Conservation (phyloP, 495 filamentous ascomycete species). For the Chaetomium tenue region DNA sequence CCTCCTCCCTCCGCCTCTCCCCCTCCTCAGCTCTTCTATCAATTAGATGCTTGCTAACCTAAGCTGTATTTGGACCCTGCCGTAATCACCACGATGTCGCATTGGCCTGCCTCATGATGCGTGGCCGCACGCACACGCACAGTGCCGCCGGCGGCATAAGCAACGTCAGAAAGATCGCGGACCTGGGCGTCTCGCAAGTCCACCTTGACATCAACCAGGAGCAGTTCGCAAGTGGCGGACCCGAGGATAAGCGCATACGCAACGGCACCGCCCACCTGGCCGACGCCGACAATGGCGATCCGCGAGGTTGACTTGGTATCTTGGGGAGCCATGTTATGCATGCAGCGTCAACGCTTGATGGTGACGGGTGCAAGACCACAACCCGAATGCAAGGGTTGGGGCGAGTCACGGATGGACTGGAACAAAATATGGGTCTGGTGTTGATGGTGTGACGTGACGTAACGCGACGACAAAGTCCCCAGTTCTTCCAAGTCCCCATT, state of each 20-base stretch:
- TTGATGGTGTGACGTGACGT: too few species aligned
- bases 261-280: conserved; percentile 46
- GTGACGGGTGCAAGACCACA: too few species aligned
- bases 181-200: conserved; percentile 45
- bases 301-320: not conserved
- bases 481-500: too few species aligned
- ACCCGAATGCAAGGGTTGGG: too few species aligned
- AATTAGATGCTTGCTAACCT: conserved; percentile 27
- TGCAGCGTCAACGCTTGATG: too few species aligned
- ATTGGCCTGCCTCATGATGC: conserved; percentile 44
- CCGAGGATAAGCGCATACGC: conserved; percentile 46
- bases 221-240: conserved; percentile 39
- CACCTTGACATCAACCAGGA: conserved; percentile 46
- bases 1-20: conserved; percentile 2
- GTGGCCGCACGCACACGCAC: conserved; percentile 39
- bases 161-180: conserved; percentile 47
- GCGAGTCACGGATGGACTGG: too few species aligned
- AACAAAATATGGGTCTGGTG: too few species aligned
- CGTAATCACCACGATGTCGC: conserved; percentile 49
- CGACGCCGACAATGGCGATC: conserved; percentile 45
- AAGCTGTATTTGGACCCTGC: conserved; percentile 44
- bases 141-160: conserved; percentile 29
- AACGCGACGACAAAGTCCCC: too few species aligned
- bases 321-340: too few species aligned
- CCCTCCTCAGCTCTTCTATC: too few species aligned